Conservation (phyloP, 2,329 filamentous ascomycete genomes). For the Dactylellina haptotyla region DNA sequence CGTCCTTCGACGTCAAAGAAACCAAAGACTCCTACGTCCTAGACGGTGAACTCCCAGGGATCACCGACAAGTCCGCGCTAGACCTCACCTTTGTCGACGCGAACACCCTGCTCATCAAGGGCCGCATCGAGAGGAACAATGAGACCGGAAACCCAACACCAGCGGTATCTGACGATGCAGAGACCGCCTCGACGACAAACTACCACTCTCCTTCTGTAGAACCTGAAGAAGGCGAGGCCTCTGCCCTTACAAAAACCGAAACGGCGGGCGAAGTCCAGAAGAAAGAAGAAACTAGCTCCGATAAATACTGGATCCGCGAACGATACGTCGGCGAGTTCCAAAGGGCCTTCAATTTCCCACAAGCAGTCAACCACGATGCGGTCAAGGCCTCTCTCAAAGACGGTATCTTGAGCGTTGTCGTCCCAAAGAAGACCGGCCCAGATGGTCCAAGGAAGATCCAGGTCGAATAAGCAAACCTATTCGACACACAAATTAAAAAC, state of each 20-base stretch:
- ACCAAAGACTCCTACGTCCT: constrained; percentile 63
- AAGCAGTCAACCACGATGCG: constrained; percentile 48
- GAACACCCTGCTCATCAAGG: constrained; percentile 64
- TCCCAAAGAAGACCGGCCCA: constrained; percentile 48
- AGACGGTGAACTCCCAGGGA: constrained; percentile 65
- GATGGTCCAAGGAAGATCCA: constrained; percentile 44
- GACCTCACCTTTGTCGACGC: constrained; percentile 65
- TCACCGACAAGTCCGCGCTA: constrained; percentile 63
- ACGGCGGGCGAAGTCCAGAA: constrained; percentile 20
- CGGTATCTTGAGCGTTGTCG: constrained; percentile 51
- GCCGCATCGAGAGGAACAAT: constrained; percentile 60
- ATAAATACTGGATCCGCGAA: constrained; percentile 54
- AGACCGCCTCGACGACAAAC: not conserved
- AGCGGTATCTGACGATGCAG: not conserved
- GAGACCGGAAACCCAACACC: constrained; percentile 27
- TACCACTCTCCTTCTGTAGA: constrained; percentile 36
- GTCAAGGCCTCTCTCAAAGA: constrained; percentile 54
- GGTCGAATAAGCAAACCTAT: constrained; percentile 24
- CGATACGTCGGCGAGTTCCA: constrained; percentile 55
- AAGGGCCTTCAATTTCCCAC: constrained; percentile 53
- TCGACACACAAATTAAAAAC: not conserved
- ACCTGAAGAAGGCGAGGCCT: constrained; percentile 15
- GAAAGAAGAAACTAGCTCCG: constrained; percentile 1
- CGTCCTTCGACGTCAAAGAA: constrained; percentile 65
- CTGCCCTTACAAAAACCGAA: constrained; percentile 11